Percentiles rank a stretch among this genome's conserved stretches.
phyloP scores from a whole-genome alignment of 2,329 filamentous ascomycete species.

The Neonectria sp. region DNA sequence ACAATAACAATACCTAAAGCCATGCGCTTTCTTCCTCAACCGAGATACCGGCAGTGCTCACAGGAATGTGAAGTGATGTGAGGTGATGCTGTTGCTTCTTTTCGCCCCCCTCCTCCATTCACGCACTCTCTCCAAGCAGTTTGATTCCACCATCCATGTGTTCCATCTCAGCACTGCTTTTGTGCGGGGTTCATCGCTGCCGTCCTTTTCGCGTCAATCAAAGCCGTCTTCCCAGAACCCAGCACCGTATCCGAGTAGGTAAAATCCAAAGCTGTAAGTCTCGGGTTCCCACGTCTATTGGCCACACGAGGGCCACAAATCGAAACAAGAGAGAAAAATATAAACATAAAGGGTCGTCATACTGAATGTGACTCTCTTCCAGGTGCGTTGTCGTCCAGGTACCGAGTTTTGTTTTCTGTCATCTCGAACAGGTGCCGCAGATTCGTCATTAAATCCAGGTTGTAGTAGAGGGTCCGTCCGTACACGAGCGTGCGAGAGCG shows the following conservation, averaged over 20 bases:
- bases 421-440: constrained; percentile 26
- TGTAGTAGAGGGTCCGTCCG: constrained; percentile 25
- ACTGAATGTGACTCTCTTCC: constrained; percentile 32
- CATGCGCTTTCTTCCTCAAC: constrained; percentile 37
- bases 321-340: constrained; percentile 36
- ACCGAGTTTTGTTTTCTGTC: constrained; percentile 22
- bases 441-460: constrained; percentile 32
- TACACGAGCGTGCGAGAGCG: constrained; percentile 29
- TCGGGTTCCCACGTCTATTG: constrained; percentile 40
- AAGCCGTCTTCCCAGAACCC: constrained; percentile 21
- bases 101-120: constrained; percentile 6
- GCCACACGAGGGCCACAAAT: constrained; percentile 33
- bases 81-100: constrained; percentile 25
- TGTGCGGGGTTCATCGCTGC: constrained; percentile 23
- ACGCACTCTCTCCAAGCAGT: constrained; percentile 9
- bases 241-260: constrained; percentile 31
- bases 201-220: constrained; percentile 36
- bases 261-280: constrained; percentile 35
- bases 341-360: constrained; percentile 40
- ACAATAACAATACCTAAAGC: constrained; percentile 36
- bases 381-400: constrained; percentile 27
- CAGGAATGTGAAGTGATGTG: constrained; percentile 35
- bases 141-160: constrained; percentile 8
- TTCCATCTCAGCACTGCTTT: constrained; percentile 1
- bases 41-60: constrained; percentile 28